Conservation (phyloP, 441 rosid species). For the Populus tomentosa region DNA sequence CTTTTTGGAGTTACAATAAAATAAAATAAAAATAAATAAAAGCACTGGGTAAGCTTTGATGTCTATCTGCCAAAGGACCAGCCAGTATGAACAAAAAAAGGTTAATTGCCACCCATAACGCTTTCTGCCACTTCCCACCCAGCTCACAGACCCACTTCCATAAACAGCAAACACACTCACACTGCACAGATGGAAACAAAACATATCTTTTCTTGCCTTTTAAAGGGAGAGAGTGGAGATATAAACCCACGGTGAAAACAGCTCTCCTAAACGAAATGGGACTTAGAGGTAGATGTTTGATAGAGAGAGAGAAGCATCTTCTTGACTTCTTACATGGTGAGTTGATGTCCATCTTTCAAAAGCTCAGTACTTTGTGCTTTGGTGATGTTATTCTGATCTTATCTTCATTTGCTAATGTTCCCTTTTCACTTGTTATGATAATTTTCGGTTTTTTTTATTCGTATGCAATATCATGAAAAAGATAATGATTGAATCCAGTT, state of each 20-base stretch:
- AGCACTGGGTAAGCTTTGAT: not conserved
- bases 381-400: not conserved
- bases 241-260: conserved; percentile 22
- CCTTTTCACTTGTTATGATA: conserved; percentile 1
- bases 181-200: conserved; percentile 18
- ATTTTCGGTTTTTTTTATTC: not conserved
- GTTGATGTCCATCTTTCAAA: not conserved
- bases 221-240: conserved; percentile 14
- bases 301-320: not conserved
- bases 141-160: conserved; percentile 16
- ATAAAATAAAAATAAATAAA: not conserved
- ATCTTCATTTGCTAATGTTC: not conserved
- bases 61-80: not conserved
- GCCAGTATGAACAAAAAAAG: not conserved
- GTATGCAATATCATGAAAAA: not conserved
- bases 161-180: conserved; percentile 12
- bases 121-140: conserved; percentile 21
- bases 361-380: not conserved
- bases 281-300: conserved; percentile 9
- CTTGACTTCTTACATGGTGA: conserved; percentile 13
- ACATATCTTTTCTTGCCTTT: conserved; percentile 28
- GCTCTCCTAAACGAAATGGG: not conserved
- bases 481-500: not conserved
- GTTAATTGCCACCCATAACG: not conserved
- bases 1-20: not conserved